Percentiles rank a stretch among this genome's conserved stretches.
These are phyloP conservation scores for Chaetomiaceae sp. DNA, from an alignment of 2,329 filamentous ascomycete genomes.

Conservation along the genomic window DNA sequence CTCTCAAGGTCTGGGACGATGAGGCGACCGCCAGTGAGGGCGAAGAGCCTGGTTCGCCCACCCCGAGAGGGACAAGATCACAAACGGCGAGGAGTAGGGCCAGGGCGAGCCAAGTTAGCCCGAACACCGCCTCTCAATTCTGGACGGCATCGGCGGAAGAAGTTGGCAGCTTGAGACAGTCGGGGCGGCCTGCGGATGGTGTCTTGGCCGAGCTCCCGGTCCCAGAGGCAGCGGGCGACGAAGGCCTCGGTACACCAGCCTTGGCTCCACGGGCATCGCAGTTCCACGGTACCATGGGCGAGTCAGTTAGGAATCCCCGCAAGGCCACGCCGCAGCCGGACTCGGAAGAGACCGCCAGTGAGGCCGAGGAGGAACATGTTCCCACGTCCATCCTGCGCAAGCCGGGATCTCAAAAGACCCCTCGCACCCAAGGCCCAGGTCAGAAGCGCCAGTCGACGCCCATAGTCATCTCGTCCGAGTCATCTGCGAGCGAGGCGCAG, in stretches of 20 bases:
- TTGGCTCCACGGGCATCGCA: constrained; percentile 12
- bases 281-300: neutral
- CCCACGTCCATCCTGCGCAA: constrained; percentile 13
- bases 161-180: neutral
- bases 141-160: constrained; percentile 3
- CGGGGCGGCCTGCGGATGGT: neutral
- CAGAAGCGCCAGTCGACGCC: constrained; percentile 10
- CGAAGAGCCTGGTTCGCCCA: constrained; percentile 14
- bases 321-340: neutral
- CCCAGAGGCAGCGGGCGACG: neutral
- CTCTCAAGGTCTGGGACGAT: neutral
- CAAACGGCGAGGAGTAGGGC: neutral
- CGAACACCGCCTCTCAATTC: constrained; percentile 10
- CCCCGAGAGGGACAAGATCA: constrained; percentile 9
- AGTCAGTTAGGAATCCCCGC: neutral
- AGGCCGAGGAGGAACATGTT: constrained; percentile 11
- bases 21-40: constrained; percentile 4
- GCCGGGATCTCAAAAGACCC: neutral
- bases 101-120: constrained; percentile 3
- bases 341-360: constrained; percentile 16
- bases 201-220: neutral
- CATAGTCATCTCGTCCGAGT: constrained; percentile 2
- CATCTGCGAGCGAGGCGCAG: constrained; percentile 9
- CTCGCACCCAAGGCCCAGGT: neutral
- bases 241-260: constrained; percentile 11